These are phyloP conservation scores for Gossypium gossypioides DNA, from an alignment of 441 rosid genomes.

Conservation along the genomic window DNA sequence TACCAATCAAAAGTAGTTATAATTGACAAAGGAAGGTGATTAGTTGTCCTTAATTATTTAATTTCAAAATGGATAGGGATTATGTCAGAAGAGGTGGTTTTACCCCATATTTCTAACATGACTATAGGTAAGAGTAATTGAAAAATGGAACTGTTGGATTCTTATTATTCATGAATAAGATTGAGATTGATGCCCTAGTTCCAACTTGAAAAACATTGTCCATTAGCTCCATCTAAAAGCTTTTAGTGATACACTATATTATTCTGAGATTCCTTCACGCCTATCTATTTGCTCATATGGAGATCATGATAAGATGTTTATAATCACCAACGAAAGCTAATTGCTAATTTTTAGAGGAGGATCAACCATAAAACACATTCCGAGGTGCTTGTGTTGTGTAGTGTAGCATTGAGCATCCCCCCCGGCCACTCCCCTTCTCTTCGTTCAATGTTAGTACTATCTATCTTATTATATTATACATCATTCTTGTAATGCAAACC, in stretches of 20 bases:
- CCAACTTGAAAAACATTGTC: background rate
- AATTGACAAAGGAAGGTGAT: background rate
- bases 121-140: background rate
- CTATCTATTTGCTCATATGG: background rate
- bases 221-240: background rate
- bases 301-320: background rate
- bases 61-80: background rate
- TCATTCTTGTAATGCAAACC: background rate
- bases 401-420: background rate
- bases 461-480: background rate
- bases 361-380: background rate
- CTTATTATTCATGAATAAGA: background rate
- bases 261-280: background rate
- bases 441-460: background rate
- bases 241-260: background rate
- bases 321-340: background rate
- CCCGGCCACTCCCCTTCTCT: background rate
- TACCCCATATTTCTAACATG: background rate
- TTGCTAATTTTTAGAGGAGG: background rate
- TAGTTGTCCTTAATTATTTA: background rate
- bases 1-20: background rate
- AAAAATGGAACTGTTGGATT: background rate
- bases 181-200: background rate
- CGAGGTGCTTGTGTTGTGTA: background rate
- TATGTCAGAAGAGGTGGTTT: background rate